Percentiles rank a stretch among this genome's conserved stretches.
Conservation (phyloP, 2,329 filamentous ascomycete species). For the Talaromyces sp. region DNA sequence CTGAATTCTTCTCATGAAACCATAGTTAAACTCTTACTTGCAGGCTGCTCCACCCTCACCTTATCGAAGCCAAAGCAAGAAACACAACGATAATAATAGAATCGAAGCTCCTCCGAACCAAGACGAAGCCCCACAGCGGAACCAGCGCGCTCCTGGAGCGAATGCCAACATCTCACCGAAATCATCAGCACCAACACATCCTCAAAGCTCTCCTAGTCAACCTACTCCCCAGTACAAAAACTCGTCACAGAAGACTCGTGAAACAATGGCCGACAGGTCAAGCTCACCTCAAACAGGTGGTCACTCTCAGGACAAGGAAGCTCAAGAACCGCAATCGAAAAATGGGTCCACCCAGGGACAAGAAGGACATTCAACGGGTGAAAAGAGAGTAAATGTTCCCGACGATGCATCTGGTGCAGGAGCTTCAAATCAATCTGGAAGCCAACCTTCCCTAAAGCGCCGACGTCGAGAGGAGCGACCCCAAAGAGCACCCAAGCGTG, state of each 20-base stretch:
- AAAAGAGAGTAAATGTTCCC: slow-evolving; percentile 24
- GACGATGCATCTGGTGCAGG: slow-evolving; percentile 21
- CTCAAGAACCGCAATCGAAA: not conserved
- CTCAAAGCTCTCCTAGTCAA: not conserved
- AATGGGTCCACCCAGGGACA: not conserved
- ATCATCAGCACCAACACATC: not conserved
- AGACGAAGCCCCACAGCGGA: slow-evolving; percentile 2
- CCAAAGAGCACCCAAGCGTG: slow-evolving; percentile 29
- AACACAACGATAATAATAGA: not conserved
- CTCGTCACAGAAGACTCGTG: not conserved
- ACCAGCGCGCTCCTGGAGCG: not conserved
- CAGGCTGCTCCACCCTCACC: slow-evolving; percentile 11
- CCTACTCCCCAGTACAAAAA: not conserved
- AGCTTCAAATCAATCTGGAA: slow-evolving; percentile 13
- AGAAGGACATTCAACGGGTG: slow-evolving; percentile 15
- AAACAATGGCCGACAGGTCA: slow-evolving; percentile 5
- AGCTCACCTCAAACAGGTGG: not conserved
- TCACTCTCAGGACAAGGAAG: not conserved
- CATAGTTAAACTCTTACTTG: slow-evolving; percentile 10
- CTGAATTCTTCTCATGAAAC: not conserved
- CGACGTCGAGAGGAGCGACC: slow-evolving; percentile 11
- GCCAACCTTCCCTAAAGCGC: slow-evolving; percentile 6
- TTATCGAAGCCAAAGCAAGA: not conserved
- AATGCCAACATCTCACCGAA: not conserved
- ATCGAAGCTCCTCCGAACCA: not conserved